Percentiles rank a stretch among this genome's conserved stretches.
phyloP scores from a whole-genome alignment of 2,329 filamentous ascomycete genomes.

The Trichoderma pleuroti region DNA sequence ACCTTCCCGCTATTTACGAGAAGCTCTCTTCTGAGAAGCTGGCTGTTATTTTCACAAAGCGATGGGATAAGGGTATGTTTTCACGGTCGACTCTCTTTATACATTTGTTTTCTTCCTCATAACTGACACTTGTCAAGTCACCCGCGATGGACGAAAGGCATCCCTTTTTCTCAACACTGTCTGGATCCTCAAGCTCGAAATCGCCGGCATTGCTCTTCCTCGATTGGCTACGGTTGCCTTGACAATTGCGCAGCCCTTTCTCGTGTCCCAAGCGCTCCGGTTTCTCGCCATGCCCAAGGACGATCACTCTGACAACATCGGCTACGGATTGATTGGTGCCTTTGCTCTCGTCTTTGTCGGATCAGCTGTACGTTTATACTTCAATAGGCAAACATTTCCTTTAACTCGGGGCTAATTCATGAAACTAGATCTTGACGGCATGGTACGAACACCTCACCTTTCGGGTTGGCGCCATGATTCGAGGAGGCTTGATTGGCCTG shows the following conservation, averaged over 20 bases:
- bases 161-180: conserved; percentile 29
- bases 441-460: conserved; percentile 35
- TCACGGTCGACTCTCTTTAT: fast-evolving
- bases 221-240: conserved; percentile 30
- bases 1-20: conserved; percentile 31
- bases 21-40: conserved; percentile 31
- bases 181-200: conserved; percentile 29
- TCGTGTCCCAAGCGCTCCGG: conserved; percentile 28
- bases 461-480: conserved; percentile 30
- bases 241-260: conserved; percentile 32
- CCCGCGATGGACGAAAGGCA: conserved; percentile 22
- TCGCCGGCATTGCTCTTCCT: conserved; percentile 30
- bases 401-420: neutral
- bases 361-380: conserved; percentile 27
- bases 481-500: conserved; percentile 31
- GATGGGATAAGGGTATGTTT: conserved; percentile 27
- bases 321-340: conserved; percentile 33
- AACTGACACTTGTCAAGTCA: conserved; percentile 5
- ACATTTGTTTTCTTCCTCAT: neutral
- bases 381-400: neutral
- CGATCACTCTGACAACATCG: conserved; percentile 27
- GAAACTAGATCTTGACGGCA: conserved; percentile 27
- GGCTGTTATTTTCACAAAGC: conserved; percentile 22
- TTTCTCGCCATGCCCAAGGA: conserved; percentile 28
- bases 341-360: conserved; percentile 33